A percentile compares a stretch with the other conserved stretches of the same genome.
Conservation (phyloP, 2,329 filamentous ascomycete species). For the Colletotrichum viniferum region DNA sequence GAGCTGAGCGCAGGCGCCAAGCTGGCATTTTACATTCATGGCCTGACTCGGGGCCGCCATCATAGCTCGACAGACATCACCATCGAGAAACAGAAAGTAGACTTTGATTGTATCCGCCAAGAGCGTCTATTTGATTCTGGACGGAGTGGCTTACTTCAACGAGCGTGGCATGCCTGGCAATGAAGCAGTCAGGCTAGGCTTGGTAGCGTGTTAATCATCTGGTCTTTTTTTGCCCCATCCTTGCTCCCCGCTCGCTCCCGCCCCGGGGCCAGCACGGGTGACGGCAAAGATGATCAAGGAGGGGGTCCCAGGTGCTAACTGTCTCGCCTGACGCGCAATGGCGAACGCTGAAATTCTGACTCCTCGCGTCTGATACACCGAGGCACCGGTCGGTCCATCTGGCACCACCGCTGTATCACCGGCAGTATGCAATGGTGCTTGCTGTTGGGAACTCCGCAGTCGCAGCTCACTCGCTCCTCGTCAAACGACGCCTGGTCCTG, state of each 20-base stretch:
- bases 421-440: not conserved
- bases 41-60: not conserved
- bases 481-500: not conserved
- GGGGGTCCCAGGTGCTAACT: not conserved
- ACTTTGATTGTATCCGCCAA: not conserved
- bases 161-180: not conserved
- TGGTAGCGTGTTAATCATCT: not conserved
- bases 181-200: not conserved
- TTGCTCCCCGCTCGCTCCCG: not conserved
- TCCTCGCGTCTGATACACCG: constrained; percentile 8
- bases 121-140: not conserved
- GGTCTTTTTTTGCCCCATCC: not conserved
- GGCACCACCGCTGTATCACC: constrained; percentile 9
- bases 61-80: not conserved
- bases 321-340: not conserved
- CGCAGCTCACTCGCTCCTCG: not conserved
- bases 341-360: not conserved
- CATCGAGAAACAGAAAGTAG: not conserved
- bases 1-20: not conserved
- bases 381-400: constrained; percentile 11
- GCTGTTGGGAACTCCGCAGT: not conserved
- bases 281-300: not conserved
- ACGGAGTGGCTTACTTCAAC: not conserved
- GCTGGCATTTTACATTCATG: not conserved
- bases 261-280: not conserved